A percentile compares a stretch with the other conserved stretches of the same genome.
These are phyloP conservation scores for Trifolium fragiferum DNA, from an alignment of 306 rosid species.

Conservation along the genomic window DNA sequence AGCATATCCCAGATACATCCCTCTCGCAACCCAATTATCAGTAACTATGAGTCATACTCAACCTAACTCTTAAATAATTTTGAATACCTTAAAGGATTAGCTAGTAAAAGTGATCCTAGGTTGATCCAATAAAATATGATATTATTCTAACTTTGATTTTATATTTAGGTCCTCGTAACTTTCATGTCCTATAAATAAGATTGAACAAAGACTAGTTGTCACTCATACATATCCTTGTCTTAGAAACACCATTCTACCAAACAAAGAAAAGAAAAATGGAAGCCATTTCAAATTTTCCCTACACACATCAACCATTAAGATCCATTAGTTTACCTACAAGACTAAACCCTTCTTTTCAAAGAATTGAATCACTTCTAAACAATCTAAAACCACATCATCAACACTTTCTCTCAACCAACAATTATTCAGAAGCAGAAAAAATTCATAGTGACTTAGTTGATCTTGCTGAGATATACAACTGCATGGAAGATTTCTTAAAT, in stretches of 20 bases:
- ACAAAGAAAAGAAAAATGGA: conserved; percentile 44
- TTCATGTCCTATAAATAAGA: conserved; percentile 49
- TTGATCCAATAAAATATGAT: conserved; percentile 9
- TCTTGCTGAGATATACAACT: conserved; percentile 64
- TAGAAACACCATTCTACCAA: conserved; percentile 23
- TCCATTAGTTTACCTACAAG: conserved; percentile 85
- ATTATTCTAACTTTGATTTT: not conserved
- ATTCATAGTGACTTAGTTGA: conserved; percentile 56
- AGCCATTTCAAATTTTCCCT: conserved; percentile 31
- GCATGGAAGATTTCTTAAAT: conserved; percentile 61
- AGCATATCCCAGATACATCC: no score
- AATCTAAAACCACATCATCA: conserved; percentile 50
- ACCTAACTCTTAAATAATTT: not conserved
- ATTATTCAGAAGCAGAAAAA: conserved; percentile 45
- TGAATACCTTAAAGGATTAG: not conserved
- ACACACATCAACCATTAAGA: conserved; percentile 60
- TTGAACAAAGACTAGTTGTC: conserved; percentile 26
- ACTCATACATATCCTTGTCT: conserved; percentile 42
- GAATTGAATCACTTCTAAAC: conserved; percentile 56
- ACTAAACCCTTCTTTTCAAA: conserved; percentile 53
- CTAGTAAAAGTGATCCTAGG: not conserved
- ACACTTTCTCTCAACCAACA: conserved; percentile 36
- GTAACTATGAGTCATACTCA: not conserved
- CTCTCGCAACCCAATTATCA: not conserved
- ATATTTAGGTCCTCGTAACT: conserved; percentile 14